phyloP scores from a whole-genome alignment of 1,284 basidiomycete genomes.

The Volvariella surrecta region DNA sequence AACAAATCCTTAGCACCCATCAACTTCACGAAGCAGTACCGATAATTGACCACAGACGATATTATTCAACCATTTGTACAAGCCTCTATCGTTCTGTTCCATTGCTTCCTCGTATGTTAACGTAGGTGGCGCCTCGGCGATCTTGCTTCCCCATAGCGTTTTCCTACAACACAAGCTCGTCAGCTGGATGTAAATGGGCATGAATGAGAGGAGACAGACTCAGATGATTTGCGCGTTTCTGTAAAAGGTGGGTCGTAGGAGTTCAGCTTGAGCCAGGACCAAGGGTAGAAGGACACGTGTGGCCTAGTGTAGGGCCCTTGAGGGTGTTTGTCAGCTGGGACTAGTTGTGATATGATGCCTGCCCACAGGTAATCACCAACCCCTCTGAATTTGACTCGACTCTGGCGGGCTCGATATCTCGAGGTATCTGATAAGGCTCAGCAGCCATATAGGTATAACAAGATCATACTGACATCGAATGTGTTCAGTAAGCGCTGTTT shows the following conservation, averaged over 20 bases:
- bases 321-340: conserved; percentile 3
- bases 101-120: conserved; percentile 75
- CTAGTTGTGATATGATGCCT: background rate
- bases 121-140: conserved; percentile 69
- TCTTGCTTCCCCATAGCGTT: conserved; percentile 76
- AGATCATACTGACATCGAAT: conserved; percentile 45
- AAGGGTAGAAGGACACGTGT: conserved; percentile 79
- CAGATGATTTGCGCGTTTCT: conserved; percentile 17
- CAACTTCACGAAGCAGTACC: conserved; percentile 85
- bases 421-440: conserved; percentile 51
- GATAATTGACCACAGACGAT: conserved; percentile 51
- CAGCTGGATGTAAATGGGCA: no score
- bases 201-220: conserved; percentile 26
- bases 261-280: conserved; percentile 73
- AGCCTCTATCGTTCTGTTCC: conserved; percentile 52
- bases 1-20: conserved; percentile 72
- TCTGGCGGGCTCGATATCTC: conserved; percentile 58
- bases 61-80: conserved; percentile 78
- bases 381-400: conserved; percentile 58
- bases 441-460: background rate
- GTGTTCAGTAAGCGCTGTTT: conserved; percentile 89
- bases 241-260: conserved; percentile 64
- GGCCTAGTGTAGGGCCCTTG: conserved; percentile 53
- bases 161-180: no score
- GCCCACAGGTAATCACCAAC: conserved; percentile 60